A percentile compares a stretch with the other conserved stretches of the same genome.
Conservation (phyloP, 139 green algal species). For the Chlorokybus atmophyticus region DNA sequence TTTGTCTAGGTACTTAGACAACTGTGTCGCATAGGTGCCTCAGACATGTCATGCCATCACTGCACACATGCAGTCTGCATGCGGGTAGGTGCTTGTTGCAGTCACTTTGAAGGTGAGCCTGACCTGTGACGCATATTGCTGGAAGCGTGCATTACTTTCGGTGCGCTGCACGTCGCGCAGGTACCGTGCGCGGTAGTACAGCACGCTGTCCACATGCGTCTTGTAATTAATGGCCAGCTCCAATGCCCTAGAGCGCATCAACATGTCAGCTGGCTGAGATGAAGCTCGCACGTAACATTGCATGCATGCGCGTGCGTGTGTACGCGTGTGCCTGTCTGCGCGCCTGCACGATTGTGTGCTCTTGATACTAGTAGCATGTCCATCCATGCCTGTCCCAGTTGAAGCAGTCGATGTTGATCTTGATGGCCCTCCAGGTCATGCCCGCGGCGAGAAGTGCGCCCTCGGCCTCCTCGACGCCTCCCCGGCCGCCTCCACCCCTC, state of each 20-base stretch:
- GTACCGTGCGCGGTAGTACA: conserved; percentile 34
- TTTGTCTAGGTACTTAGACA: too few relatives aligned
- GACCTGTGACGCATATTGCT: conserved; percentile 5
- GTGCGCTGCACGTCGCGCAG: not conserved
- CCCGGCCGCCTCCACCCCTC: too few relatives aligned
- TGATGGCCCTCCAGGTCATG: conserved; percentile 58
- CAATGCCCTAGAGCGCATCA: conserved; percentile 33
- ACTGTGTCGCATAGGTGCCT: not conserved
- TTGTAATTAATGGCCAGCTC: conserved; percentile 54
- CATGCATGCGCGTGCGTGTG: not conserved
- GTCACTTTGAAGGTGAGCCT: not conserved
- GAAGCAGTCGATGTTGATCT: conserved; percentile 52
- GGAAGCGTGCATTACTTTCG: conserved; percentile 3
- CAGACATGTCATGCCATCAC: not conserved
- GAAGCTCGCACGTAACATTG: conserved; percentile 1
- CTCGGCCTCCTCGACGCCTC: conserved; percentile 54
- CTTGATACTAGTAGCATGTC: too few relatives aligned
- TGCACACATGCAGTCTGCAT: not conserved
- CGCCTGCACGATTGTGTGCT: too few relatives aligned
- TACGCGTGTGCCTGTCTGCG: too few relatives aligned
- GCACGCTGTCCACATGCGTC: conserved; percentile 55
- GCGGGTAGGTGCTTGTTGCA: not conserved
- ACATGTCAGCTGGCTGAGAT: conserved; percentile 8
- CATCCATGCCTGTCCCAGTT: conserved; percentile 24
- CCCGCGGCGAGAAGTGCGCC: conserved; percentile 56